These are phyloP conservation scores for Casuarina equisetifolia DNA, from an alignment of 306 rosid species.

Conservation along the genomic window DNA sequence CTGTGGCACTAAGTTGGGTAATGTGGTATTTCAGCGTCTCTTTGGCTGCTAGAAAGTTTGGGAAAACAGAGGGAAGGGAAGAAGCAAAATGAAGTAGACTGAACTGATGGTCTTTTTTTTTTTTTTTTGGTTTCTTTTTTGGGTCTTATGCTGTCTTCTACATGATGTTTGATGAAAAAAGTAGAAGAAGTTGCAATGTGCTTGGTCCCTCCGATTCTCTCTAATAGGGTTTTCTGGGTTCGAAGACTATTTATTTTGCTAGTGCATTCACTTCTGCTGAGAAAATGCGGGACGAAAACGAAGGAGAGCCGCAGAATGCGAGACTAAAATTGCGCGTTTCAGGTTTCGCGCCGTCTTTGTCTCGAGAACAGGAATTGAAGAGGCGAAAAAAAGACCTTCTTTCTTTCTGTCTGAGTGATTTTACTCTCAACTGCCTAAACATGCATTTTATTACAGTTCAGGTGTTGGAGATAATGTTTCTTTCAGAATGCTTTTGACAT, in stretches of 20 bases:
- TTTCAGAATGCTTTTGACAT: background rate
- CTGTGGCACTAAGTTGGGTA: background rate
- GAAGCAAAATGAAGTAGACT: background rate
- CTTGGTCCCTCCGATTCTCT: background rate
- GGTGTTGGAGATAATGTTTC: background rate
- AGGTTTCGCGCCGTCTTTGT: background rate
- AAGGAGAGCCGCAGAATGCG: background rate
- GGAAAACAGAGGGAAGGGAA: background rate
- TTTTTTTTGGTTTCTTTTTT: background rate
- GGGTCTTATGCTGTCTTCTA: background rate
- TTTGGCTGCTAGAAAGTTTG: background rate
- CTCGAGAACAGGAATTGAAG: background rate
- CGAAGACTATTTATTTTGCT: background rate
- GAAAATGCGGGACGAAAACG: slow-evolving; percentile 12
- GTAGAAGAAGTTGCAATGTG: background rate
- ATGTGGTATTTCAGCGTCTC: background rate
- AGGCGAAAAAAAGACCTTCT: background rate
- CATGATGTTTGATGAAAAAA: background rate
- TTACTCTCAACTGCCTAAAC: background rate
- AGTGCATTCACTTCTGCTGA: background rate
- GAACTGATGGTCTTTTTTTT: background rate
- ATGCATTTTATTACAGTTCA: background rate
- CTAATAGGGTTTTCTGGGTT: background rate
- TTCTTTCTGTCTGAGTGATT: background rate
- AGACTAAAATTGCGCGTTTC: background rate